Evolutionary conservation across 331 rosid genomes (phyloP).

Genomic region (Quercus tomentella): DNA sequence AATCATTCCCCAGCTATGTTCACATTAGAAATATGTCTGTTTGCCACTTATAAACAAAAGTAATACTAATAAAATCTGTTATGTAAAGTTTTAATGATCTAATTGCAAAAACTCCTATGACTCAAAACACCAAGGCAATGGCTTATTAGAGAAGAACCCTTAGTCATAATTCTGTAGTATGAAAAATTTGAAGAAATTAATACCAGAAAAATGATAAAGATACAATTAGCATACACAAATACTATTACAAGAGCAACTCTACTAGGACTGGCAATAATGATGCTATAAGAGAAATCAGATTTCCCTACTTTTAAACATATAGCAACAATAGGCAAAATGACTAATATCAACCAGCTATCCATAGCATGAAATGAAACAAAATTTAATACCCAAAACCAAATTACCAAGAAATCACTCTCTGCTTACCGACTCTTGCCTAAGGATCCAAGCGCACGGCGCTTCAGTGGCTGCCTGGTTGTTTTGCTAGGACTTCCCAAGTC

Average conservation of each 20-base stretch:
- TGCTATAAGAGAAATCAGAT: background rate
- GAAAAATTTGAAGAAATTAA: background rate
- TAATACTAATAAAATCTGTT: background rate
- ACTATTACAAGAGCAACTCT: background rate
- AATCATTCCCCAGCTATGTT: conserved; percentile 16
- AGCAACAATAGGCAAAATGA: conserved; percentile 12
- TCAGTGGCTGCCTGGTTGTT: conserved; percentile 46
- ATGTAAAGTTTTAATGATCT: conserved; percentile 8
- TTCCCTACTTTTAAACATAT: conserved; percentile 1
- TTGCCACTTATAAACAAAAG: background rate
- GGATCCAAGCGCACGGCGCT: conserved; percentile 74
- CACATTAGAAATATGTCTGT: background rate
- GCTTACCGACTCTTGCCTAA: conserved; percentile 91
- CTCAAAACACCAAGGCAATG: background rate
- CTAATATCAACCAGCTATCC: conserved; percentile 10
- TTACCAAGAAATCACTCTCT: conserved; percentile 7
- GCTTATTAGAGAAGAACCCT: background rate
- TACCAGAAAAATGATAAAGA: conserved; percentile 5
- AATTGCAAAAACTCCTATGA: conserved; percentile 15
- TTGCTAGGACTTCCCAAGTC: conserved; percentile 76
- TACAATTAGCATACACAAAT: no score
- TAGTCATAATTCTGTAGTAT: background rate
- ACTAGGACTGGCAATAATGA: background rate
- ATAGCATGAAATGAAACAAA: conserved; percentile 5
- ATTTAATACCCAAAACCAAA: conserved; percentile 13